Base-by-base conservation (phyloP, 345 rosid genomes). In the Linum usitatissimum region DNA sequence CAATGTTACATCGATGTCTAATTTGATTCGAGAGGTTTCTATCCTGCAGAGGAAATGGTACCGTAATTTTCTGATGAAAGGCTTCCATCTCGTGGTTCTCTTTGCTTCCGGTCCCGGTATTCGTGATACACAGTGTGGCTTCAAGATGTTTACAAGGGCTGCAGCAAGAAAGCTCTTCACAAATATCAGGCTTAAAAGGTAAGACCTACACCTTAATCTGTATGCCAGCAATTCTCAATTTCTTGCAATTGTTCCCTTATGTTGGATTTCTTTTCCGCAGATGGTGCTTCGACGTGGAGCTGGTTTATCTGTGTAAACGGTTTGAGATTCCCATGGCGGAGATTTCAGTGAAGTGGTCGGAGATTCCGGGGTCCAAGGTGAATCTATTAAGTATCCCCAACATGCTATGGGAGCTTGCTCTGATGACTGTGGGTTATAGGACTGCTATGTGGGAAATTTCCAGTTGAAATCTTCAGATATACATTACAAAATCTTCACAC, bases 111-210 rank as follows among this genome's bases (percentile, higher is more conserved):
- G 99, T 70, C 83, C 96, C 74, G 99, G 97, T 69, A 84, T 93
- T 75, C 95, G 89, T 42, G 99, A 93, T 75, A 93, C 97, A 0
- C 97, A 93, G 99, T 93, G 99, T 80, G 99, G 99, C 61, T 93
- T 93, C 75, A 93, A 93, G 84, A 93, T 93, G 99, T 93, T 93
- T 78, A 87, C 97, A 0, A 81, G 99, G 78, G 87, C 96, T 72
- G 97, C 99, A n/a, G 97, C 95, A 15, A 81, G 90, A 73, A 90
- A 78, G 77, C 94, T 93, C 70, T 93, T 90, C 75, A 77, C 92
- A 55, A 93, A 87, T 75, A 68, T 93, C 64, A 90, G 84, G 53
- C 73, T 93, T 73, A 86, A 86, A 82, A 83, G 99, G 99, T 88
- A 77, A 39, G 5, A 1, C 38, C 38, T 34, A 34, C 1, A 34